phyloP scores from a whole-genome alignment of 2,329 filamentous ascomycete species.

The Penicillium sp. region DNA sequence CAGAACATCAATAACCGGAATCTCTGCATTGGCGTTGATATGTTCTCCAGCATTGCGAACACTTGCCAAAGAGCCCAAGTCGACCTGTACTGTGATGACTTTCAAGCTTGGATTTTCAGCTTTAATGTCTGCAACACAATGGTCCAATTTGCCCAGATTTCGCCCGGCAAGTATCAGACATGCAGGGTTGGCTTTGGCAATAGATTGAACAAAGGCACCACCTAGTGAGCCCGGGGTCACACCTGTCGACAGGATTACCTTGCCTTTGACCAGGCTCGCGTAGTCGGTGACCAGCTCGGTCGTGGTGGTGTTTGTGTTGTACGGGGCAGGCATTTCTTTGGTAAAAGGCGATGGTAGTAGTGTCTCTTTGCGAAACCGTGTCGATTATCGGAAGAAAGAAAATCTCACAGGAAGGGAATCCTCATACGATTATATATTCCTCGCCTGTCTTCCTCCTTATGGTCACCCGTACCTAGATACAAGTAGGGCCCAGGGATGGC shows the following conservation, averaged over 20 bases:
- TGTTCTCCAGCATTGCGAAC: conserved; percentile 33
- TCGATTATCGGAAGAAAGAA: too few relatives aligned
- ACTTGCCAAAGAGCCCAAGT: conserved; percentile 32
- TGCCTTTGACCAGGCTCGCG: conserved; percentile 22
- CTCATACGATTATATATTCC: too few relatives aligned
- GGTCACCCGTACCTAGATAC: too few relatives aligned
- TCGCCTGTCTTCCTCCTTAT: too few relatives aligned
- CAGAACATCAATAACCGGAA: conserved; percentile 39
- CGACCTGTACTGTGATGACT: conserved; percentile 26
- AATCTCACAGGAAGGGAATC: too few relatives aligned
- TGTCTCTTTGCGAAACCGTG: too few relatives aligned
- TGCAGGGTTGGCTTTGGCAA: conserved; percentile 34
- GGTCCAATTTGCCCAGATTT: conserved; percentile 32
- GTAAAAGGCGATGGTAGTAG: too few relatives aligned
- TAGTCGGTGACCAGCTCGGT: conserved; percentile 22
- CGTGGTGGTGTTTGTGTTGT: conserved; percentile 18
- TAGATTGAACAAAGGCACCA: conserved; percentile 32
- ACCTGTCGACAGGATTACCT: conserved; percentile 43
- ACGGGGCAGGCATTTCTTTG: conserved; percentile 1
- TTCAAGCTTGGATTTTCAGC: conserved; percentile 17
- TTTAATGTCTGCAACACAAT: conserved; percentile 27
- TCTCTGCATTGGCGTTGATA: conserved; percentile 28
- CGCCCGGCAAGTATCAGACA: conserved; percentile 43
- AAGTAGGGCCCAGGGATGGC: too few relatives aligned
- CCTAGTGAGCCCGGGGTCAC: conserved; percentile 40